Base-by-base conservation (phyloP, 345 rosid species). In the Noccaea caerulescens region DNA sequence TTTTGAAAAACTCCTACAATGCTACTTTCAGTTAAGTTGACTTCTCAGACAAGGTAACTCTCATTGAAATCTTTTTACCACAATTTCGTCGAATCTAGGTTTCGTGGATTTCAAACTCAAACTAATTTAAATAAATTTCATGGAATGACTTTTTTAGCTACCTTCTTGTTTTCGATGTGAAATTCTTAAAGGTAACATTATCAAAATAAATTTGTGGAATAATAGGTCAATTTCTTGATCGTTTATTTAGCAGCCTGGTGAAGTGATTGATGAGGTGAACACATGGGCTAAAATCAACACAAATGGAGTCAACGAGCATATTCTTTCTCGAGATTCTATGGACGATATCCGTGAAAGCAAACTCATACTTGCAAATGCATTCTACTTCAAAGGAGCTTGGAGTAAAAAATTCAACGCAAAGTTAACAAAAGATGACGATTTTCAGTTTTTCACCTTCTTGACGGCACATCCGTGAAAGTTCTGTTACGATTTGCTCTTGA, bases 341-440 rank as follows among this genome's bases (percentile, higher is more conserved):
- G 81, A 87, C 1, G 1, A 3, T 42, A 42, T 67, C 37, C 20
- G 30, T 50, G 38, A 18, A 0, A 81, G 89, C 56, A 76, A 58
- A 76, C 87, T 88, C 42, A 70, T 87, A 27, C 76, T 88, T 12
- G 76, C 88, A 2, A 91, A 87, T 82, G 97, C 89, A 8, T 73
- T 91, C 7, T 91, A 91, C 43, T 91, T 88, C 77, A 87, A 87
- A 73, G 93, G 86, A 62, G 76, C 82, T 69, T 91, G 97, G 93
- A 72, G 39, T 49, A 79, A 79, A 10, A 82, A 73, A 60, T 87
- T 91, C 5, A 81, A 87, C 77, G 57, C 78, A 6, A 72, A 78
- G 0, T 52, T 66, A 41, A 83, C 88, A 27, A 72, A 81, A 61
- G 84, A 85, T 20, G 2, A 68, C 38, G 92, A 88, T 58, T 91